Conservation (phyloP, 805 yeast genomes). For the Saccharomycopsis selenospora region DNA sequence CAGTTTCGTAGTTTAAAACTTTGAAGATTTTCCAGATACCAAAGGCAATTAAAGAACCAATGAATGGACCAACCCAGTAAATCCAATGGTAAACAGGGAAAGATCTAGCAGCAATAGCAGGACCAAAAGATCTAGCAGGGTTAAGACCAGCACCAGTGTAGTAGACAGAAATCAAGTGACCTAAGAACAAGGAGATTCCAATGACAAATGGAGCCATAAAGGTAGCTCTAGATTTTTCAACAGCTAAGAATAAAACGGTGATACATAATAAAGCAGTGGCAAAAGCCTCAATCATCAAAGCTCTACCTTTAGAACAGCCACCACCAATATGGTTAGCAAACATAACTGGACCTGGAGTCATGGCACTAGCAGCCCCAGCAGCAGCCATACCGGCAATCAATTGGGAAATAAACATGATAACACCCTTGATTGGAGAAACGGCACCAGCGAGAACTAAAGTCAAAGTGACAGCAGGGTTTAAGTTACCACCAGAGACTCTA, state of each 20-base stretch:
- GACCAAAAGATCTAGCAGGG: conserved; percentile 88
- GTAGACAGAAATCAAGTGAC: conserved; percentile 73
- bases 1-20: conserved; percentile 57
- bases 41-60: conserved; percentile 63
- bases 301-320: conserved; percentile 65
- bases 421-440: conserved; percentile 64
- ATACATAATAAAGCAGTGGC: conserved; percentile 67
- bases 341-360: conserved; percentile 73
- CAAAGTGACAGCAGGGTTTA: conserved; percentile 83
- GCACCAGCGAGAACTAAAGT: conserved; percentile 67
- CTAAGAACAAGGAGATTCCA: conserved; percentile 76
- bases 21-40: conserved; percentile 62
- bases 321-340: conserved; percentile 69
- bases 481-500: conserved; percentile 81
- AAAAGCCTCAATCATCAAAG: conserved; percentile 74
- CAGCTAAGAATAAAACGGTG: conserved; percentile 77
- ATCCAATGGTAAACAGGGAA: conserved; percentile 89
- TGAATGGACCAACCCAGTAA: conserved; percentile 83
- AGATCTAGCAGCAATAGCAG: conserved; percentile 59
- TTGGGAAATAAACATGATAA: conserved; percentile 59
- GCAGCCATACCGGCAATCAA: conserved; percentile 86
- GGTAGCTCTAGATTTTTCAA: conserved; percentile 71
- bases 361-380: conserved; percentile 78
- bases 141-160: conserved; percentile 84
- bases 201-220: conserved; percentile 76